Conservation (phyloP, 345 rosid species). For the Raphanus raphanistrum region DNA sequence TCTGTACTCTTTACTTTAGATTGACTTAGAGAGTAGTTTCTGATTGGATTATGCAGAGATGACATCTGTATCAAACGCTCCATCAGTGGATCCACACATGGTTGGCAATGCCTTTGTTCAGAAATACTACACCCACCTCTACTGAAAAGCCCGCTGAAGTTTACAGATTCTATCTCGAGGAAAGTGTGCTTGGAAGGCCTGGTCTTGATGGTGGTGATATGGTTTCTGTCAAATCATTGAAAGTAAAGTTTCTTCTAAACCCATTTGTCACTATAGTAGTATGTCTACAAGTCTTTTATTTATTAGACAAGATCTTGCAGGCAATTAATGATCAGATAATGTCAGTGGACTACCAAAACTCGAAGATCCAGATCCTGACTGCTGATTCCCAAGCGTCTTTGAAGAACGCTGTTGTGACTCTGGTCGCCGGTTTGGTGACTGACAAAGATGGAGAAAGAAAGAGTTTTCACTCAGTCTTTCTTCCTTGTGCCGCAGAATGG, state of each 20-base stretch:
- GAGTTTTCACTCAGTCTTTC: constrained; percentile 64
- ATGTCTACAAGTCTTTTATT: neutral
- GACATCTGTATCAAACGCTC: constrained; percentile 42
- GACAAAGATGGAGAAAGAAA: constrained; percentile 48
- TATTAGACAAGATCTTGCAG: constrained; percentile 33
- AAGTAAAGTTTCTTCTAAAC: constrained; percentile 43
- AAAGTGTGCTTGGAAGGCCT: constrained; percentile 55
- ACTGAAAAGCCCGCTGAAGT: constrained; percentile 42
- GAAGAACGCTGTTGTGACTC: constrained; percentile 51
- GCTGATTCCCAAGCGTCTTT: constrained; percentile 66
- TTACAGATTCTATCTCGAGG: constrained; percentile 61
- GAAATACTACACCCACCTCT: constrained; percentile 55
- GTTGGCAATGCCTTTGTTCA: constrained; percentile 66
- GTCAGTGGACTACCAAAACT: constrained; percentile 52
- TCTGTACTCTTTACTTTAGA: neutral
- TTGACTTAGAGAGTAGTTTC: neutral
- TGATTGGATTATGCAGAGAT: constrained; percentile 44
- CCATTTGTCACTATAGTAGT: neutral
- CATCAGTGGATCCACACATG: constrained; percentile 42
- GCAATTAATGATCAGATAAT: constrained; percentile 70
- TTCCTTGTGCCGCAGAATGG: constrained; percentile 65
- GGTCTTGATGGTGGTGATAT: constrained; percentile 52
- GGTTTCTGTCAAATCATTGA: constrained; percentile 50
- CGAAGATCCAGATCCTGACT: constrained; percentile 51
- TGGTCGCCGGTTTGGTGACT: constrained; percentile 66